Evolutionary conservation across 306 rosid genomes (phyloP), one percentile per base, ranked within the genome.

Genomic region (Rosa lucieae): DNA sequence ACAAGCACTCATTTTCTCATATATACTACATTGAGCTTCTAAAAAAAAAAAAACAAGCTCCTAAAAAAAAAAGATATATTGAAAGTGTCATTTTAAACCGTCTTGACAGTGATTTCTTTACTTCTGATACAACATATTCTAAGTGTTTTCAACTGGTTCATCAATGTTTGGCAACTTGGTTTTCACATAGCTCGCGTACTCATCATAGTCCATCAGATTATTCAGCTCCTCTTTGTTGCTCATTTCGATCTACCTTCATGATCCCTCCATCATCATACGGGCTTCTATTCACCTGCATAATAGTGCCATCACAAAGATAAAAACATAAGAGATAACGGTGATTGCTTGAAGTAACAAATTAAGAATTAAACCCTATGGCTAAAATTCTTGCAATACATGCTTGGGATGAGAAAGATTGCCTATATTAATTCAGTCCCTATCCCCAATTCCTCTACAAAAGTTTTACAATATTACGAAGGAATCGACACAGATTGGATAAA

Each of bases 241-340:
- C 74, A 77, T 77, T 62, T 67, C n/a, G n/a, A n/a, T n/a, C 80
- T 3, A 77, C 80, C 65, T 66, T 77, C 58, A 65, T 66, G n/a
- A 77, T 5, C 80, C 80, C 66, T 18, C 80, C 66, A 2, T 66
- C 42, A 39, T 77, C 80, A 37, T 32, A 77, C 1, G 73, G 73
- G 6, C 80, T 77, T 10, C 35, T 47, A 62, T 77, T 77, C 18
- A 77, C 52, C 80, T 77, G 40, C 44, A 39, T 7, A 0, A 7
- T 29, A 62, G 5, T 63, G 11, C 8, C 73, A 66, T 20, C 72
- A 65, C 48, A 15, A 8, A 72, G 8, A 37, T 9, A 8, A 1
- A 51, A 39, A 59, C 67, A 61, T 4, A 26, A 59, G 37, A 51
- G 14, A 58, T 11, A 5, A 2, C 11, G 26, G 11, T n/a, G 26